These are phyloP conservation scores for Aurinia saxatilis DNA, from an alignment of 345 rosid genomes.

Conservation along the genomic window DNA sequence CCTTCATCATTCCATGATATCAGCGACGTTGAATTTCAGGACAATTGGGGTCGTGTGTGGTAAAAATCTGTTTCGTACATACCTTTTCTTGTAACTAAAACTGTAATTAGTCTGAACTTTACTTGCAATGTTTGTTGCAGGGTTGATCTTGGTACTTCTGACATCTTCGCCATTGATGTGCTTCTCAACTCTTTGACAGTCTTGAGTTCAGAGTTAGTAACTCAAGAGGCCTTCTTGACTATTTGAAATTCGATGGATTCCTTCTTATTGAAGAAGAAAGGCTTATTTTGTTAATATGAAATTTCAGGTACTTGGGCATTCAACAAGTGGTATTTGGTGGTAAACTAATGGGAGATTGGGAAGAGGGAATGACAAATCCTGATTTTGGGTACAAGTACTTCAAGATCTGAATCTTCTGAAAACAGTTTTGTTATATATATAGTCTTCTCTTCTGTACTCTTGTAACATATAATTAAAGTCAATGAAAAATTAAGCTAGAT, in stretches of 20 bases:
- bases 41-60: constrained; percentile 95
- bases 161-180: constrained; percentile 71
- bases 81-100: not conserved
- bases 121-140: constrained; percentile 33
- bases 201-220: constrained; percentile 74
- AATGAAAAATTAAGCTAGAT: constrained; percentile 7
- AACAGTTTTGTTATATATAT: constrained; percentile 20
- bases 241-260: not conserved
- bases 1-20: constrained; percentile 94
- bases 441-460: not conserved
- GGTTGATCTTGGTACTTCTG: constrained; percentile 92
- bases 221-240: not conserved
- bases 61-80: constrained; percentile 13
- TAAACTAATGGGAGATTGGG: constrained; percentile 81
- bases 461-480: not conserved
- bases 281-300: not conserved
- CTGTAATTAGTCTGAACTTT: not conserved
- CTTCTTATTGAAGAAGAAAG: not conserved
- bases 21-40: constrained; percentile 90
- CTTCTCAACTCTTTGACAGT: constrained; percentile 85
- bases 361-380: constrained; percentile 78
- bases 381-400: constrained; percentile 76
- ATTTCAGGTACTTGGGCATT: constrained; percentile 66
- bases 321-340: constrained; percentile 89
- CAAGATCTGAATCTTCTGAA: constrained; percentile 44